Conservation (phyloP, 2,329 filamentous ascomycete species). For the Penicillium sp. region DNA sequence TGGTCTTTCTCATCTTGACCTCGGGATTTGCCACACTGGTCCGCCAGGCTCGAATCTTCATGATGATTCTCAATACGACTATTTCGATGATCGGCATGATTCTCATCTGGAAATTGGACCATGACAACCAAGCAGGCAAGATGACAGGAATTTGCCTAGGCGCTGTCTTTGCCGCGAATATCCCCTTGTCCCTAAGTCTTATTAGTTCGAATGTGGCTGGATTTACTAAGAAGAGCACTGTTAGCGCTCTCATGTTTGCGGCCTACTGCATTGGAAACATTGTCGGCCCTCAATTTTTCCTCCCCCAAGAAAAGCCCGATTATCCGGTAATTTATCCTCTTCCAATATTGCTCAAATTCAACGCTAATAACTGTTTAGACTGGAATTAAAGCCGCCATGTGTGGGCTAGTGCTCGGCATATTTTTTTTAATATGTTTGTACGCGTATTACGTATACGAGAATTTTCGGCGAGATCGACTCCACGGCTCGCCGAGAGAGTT, state of each 20-base stretch:
- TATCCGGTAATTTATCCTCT: slow-evolving; percentile 31
- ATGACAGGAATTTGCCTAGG: slow-evolving; percentile 37
- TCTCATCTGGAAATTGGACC: slow-evolving; percentile 35
- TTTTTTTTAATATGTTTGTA: slow-evolving; percentile 36
- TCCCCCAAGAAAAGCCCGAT: slow-evolving; percentile 35
- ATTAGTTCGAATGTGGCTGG: slow-evolving; percentile 43
- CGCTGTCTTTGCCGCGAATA: slow-evolving; percentile 39
- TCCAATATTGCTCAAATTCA: too few relatives aligned
- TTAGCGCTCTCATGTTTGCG: slow-evolving; percentile 54
- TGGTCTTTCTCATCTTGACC: slow-evolving; percentile 38
- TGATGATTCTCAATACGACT: slow-evolving; percentile 39
- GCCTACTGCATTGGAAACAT: slow-evolving; percentile 44
- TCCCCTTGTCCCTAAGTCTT: slow-evolving; percentile 40
- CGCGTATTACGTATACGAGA: slow-evolving; percentile 36
- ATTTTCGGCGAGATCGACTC: slow-evolving; percentile 32
- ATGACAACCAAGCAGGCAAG: slow-evolving; percentile 29
- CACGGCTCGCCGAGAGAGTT: slow-evolving; percentile 32
- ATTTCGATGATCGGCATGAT: slow-evolving; percentile 38
- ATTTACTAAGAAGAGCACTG: slow-evolving; percentile 40
- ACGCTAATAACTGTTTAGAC: slow-evolving; percentile 26
- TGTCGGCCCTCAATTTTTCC: slow-evolving; percentile 39
- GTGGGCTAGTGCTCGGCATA: slow-evolving; percentile 33
- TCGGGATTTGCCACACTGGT: slow-evolving; percentile 33
- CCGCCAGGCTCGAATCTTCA: slow-evolving; percentile 32
- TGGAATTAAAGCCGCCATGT: slow-evolving; percentile 38